Base-by-base conservation (phyloP, 176 grass and related monocot species). In the Guadua angustifolia region DNA sequence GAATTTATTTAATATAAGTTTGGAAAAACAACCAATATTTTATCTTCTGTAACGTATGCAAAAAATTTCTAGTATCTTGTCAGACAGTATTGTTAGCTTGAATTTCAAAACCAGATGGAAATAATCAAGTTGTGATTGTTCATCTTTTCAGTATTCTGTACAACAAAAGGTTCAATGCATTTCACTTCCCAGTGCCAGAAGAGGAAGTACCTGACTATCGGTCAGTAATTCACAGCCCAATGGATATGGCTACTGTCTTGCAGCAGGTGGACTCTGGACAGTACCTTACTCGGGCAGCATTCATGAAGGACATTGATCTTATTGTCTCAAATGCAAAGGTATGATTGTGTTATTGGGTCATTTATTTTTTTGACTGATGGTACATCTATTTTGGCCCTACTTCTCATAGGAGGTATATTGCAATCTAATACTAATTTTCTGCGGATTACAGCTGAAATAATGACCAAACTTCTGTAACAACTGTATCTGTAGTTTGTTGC, bases 311-410 rank as follows among this genome's bases (percentile, higher is more conserved):
- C 82, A 87, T 99, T 62, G 93, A 96, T 84, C 93, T 99, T 71
- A 99, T 99, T 61, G 93, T 93, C 69, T 69, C 56, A 6, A 99
- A 99, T 86, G 97, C 97, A 62, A 99, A 99, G 93, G 97, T 95
- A 70, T 29, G 42, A 74, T 44, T 79, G 84, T 83, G 59, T 66
- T 60, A 26, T 65, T 52, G 40, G n/a, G 5, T 9, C 55, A 33
- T 87, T 83, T 80, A 22, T 4, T 86, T 86, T 86, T 24, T 36
- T 50, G 9, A 77, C 25, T 80, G 24, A 39, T 67, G 71, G 74
- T 86, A 32, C 29, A 74, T 81, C 35, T 83, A 46, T 77, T 69
- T 14, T 81, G 35, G 33, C 29, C 45, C 9, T 82, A 82, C 55
- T 39, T 55, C 29, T 67, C 44, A 12, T 46, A 16, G 63, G 16